A percentile compares a stretch with the other conserved stretches of the same genome.
Conservation (phyloP, 208 protist species). For the Crithidia bombi region DNA sequence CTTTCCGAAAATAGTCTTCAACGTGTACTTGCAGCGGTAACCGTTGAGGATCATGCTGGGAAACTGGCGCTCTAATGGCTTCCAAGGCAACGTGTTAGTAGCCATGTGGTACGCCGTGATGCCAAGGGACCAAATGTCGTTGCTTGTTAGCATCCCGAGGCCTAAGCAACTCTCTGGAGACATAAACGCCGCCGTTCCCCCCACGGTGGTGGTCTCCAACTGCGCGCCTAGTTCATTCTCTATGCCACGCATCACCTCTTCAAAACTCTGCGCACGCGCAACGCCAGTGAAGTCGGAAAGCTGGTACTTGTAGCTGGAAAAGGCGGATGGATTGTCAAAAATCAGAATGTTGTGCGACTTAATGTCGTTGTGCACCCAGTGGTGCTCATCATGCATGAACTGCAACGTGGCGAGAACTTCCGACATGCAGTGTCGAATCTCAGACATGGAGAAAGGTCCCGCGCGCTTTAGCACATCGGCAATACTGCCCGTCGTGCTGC, state of each 20-base stretch:
- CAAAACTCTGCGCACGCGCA: background rate
- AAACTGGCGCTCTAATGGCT: conserved; percentile 50
- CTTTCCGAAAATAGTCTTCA: conserved; percentile 23
- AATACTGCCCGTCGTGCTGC: conserved; percentile 28
- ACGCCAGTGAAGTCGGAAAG: conserved; percentile 60
- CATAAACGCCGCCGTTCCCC: conserved; percentile 76
- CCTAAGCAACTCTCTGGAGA: conserved; percentile 82
- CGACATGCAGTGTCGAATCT: conserved; percentile 29
- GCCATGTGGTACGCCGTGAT: conserved; percentile 76
- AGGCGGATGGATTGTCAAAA: conserved; percentile 25
- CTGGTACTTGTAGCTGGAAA: conserved; percentile 47
- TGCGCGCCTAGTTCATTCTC: background rate
- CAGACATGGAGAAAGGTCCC: conserved; percentile 19
- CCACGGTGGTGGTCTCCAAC: background rate
- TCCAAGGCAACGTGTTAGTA: conserved; percentile 75
- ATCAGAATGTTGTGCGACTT: conserved; percentile 88
- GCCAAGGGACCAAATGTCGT: conserved; percentile 87
- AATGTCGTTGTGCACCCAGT: conserved; percentile 79
- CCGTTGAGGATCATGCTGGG: conserved; percentile 72
- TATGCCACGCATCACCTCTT: conserved; percentile 6
- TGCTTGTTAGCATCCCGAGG: conserved; percentile 45
- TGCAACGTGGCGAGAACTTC: conserved; percentile 52
- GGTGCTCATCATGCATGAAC: conserved; percentile 60
- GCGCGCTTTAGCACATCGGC: conserved; percentile 37
- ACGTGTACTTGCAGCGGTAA: conserved; percentile 53